Evolutionary conservation across 2,329 filamentous ascomycete species (phyloP), one percentile per base, ranked within the genome.

Genomic region (Diplodia intermedia): DNA sequence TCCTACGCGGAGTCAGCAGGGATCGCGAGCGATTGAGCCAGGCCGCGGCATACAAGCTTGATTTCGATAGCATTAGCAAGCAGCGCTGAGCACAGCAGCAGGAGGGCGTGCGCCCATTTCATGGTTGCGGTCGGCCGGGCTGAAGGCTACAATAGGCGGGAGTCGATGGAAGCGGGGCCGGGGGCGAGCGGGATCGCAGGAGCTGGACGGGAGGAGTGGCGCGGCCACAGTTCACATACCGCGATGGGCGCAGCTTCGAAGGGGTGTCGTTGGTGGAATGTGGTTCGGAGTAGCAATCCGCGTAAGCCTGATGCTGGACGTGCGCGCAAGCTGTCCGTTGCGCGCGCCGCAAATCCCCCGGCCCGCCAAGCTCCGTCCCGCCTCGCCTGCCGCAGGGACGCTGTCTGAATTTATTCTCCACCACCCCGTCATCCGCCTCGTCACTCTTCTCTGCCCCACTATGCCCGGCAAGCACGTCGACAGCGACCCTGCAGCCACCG

Each of bases 1-100:
- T 92, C 90, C 92, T 96, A 69, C 18, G 55, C 36, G 2, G n/a
- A 11, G 26, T 65, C 36, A 60, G 52, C 52, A 47, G 29, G 38
- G 26, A 29, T 36, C 12, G 36, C 73, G 63, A 71, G 70, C 18
- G 11, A 38, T 8, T 33, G n/a, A n/a, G 33, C 36, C 9, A 26
- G n/a, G 47, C 40, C 1, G 14, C 43, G 29, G 69, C 71, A 54
- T 74, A 78, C 77, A 47, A 80, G 62, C 18, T 73, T 73, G 20
- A 80, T 73, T 63, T 81, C 79, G 65, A 79, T 75, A 49, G 78
- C 79, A 61, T 73, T 68, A 23, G 78, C 75, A 63, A 75, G 72
- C 55, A 78, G 70, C 36, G 71, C 73, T 52, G 60, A 38, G 9
- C 75, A 75, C 65, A 76, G 71, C 63, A 79, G 71, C 70, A 80